Evolutionary conservation across 1,284 basidiomycete genomes (phyloP), one percentile per base, ranked within the genome.

Genomic region (Cerioporus squamosus): DNA sequence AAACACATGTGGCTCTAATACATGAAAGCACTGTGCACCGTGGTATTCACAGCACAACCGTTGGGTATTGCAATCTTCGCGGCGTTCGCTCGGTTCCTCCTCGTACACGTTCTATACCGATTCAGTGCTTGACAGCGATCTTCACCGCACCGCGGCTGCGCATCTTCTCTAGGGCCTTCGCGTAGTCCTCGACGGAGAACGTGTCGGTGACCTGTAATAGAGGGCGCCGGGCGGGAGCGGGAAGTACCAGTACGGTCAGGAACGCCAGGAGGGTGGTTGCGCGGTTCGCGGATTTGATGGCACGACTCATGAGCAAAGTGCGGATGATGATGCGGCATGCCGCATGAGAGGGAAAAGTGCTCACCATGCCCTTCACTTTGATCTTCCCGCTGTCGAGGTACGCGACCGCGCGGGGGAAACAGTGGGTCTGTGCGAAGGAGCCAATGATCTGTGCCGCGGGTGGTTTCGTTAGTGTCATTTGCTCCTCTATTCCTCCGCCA

Each of bases 371-470:
- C 73, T 91, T 88, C 45, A 91, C 86, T 54, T 81, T 86, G 70
- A 95, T 80, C 76, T 92, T 94, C 31, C 91, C 90, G 66, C 85
- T 87, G 69, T 95, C 93, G 56, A 95, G 84, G 72, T 94, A 93
- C n/a, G 87, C 88, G 48, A 95, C 85, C 7, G 93, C 91, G 46
- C 93, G 87, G 55, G 93, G 91, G 83, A 95, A 94, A 77, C 92
- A 94, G 75, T 84, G 85, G 8, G 86, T 88, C 70, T 94, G 93
- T 10, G 91, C 88, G 77, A 94, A 94, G 2, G 91, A 94, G 33
- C 91, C 91, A 64, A 94, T 89, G 68, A 94, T 92, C 88, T 90
- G 33, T 36, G 33, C 29, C 29, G 33, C 33, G 8, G 10, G 3
- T 7, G 33, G 33, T 7, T 4, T 15, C 8, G 14, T 36, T 36